These are phyloP conservation scores for Boletus barrowsii DNA, from an alignment of 768 basidiomycete species.

Conservation along the genomic window DNA sequence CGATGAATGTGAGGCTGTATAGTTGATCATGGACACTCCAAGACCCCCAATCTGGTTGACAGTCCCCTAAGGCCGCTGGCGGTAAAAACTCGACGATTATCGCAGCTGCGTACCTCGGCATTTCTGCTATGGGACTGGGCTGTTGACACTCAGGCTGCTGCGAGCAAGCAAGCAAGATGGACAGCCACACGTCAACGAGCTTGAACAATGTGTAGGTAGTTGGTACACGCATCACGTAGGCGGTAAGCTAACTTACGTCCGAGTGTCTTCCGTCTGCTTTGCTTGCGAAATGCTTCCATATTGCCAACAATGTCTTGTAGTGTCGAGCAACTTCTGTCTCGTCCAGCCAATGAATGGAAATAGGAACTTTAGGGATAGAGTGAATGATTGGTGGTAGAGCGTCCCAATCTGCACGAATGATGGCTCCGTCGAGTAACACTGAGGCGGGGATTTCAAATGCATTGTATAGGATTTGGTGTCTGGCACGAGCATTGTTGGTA, in stretches of 20 bases:
- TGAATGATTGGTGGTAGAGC: conserved; percentile 27
- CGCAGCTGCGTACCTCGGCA: conserved; percentile 34
- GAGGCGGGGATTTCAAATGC: conserved; percentile 27
- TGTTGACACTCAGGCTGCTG: conserved; percentile 39
- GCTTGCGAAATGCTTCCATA: conserved; percentile 36
- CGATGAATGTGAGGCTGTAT: too few species aligned
- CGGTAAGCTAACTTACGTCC: conserved; percentile 24
- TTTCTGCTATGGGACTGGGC: conserved; percentile 33
- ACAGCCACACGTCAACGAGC: conserved; percentile 50
- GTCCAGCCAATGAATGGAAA: conserved; percentile 32
- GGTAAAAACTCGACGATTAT: conserved; percentile 39
- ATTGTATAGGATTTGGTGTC: not conserved
- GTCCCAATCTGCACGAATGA: conserved; percentile 30
- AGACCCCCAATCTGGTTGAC: conserved; percentile 19
- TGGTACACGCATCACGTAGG: not conserved
- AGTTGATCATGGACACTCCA: conserved; percentile 33
- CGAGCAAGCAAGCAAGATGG: conserved; percentile 50
- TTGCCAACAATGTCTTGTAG: conserved; percentile 37
- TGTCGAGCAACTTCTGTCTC: conserved; percentile 38
- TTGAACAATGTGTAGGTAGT: conserved; percentile 17
- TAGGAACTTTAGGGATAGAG: conserved; percentile 24
- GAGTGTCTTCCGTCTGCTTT: conserved; percentile 12
- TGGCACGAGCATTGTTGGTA: conserved; percentile 21
- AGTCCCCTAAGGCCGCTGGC: not conserved
- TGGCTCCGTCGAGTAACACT: conserved; percentile 44